Evolutionary conservation across 164 flowering plant genomes (phyloP).

Genomic region (Macadamia integrifolia): DNA sequence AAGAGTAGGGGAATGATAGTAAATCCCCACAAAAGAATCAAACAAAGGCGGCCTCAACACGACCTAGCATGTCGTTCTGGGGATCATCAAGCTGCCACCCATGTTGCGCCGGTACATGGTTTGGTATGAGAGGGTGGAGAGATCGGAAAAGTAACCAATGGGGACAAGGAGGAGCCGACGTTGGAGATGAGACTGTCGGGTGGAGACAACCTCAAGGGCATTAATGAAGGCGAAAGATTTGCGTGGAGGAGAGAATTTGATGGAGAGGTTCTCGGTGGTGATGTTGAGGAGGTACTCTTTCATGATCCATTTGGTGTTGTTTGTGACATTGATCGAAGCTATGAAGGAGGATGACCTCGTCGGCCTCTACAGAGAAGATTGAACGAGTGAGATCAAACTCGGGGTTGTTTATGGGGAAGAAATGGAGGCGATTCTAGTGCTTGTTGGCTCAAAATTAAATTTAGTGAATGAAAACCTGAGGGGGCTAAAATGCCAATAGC

Average conservation of each 20-base stretch:
- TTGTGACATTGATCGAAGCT: conserved; percentile 20
- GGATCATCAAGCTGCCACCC: conserved; percentile 56
- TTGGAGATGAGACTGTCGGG: conserved; percentile 51
- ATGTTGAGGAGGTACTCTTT: conserved; percentile 60
- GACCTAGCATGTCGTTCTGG: conserved; percentile 54
- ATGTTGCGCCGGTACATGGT: conserved; percentile 42
- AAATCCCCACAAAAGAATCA: no score
- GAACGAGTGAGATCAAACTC: conserved; percentile 36
- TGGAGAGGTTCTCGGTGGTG: conserved; percentile 27
- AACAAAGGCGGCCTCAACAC: conserved; percentile 10
- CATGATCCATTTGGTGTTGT: conserved; percentile 16
- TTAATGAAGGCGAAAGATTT: conserved; percentile 58
- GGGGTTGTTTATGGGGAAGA: conserved; percentile 39
- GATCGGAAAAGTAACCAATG: conserved; percentile 25
- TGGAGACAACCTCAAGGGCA: conserved; percentile 71
- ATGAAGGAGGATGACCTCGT: conserved; percentile 41
- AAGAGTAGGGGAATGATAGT: no score
- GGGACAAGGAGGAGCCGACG: conserved; percentile 42
- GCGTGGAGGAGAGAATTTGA: conserved; percentile 42
- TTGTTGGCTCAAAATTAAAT: conserved; percentile 23
- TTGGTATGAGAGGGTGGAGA: conserved; percentile 32
- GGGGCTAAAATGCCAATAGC: no score
- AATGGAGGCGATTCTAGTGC: conserved; percentile 78
- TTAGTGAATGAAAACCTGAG: no score
- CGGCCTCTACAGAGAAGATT: conserved; percentile 42